Evolutionary conservation across 345 rosid genomes (phyloP).

Genomic region (Brassica carinata): DNA sequence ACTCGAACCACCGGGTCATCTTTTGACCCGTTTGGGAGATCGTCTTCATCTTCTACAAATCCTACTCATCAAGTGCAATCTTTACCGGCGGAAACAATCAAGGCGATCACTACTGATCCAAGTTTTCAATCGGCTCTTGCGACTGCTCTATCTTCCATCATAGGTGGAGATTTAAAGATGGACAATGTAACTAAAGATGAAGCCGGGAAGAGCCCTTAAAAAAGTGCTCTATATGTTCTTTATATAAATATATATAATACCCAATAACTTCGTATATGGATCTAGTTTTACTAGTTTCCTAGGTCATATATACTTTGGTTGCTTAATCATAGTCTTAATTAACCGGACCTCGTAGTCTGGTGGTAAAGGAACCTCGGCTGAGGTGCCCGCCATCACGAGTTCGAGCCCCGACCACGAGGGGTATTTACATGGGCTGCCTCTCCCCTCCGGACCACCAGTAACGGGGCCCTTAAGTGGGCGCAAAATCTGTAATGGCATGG

Average conservation of each 20-base stretch:
- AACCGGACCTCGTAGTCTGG: no score
- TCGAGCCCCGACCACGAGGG: no score
- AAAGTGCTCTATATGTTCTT: background rate
- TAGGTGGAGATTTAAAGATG: slow-evolving; percentile 40
- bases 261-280: background rate
- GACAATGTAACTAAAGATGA: slow-evolving; percentile 30
- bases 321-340: background rate
- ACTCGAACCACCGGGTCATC: slow-evolving; percentile 35
- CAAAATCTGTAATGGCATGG: no score
- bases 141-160: slow-evolving; percentile 74
- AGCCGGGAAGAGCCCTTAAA: slow-evolving; percentile 31
- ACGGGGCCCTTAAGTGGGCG: no score
- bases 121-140: background rate
- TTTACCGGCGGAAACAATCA: slow-evolving; percentile 48
- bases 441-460: no score
- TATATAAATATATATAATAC: background rate
- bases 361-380: no score
- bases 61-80: slow-evolving; percentile 30
- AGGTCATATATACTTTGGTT: slow-evolving; percentile 17
- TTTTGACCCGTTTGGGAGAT: slow-evolving; percentile 42
- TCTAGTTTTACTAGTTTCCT: slow-evolving; percentile 24
- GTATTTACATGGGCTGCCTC: no score
- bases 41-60: slow-evolving; percentile 32
- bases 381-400: no score
- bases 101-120: slow-evolving; percentile 54